Percentiles rank a stretch among this genome's conserved stretches.
These are phyloP conservation scores for Coleophoma cylindrospora DNA, from an alignment of 2,329 filamentous ascomycete species.

Conservation along the genomic window DNA sequence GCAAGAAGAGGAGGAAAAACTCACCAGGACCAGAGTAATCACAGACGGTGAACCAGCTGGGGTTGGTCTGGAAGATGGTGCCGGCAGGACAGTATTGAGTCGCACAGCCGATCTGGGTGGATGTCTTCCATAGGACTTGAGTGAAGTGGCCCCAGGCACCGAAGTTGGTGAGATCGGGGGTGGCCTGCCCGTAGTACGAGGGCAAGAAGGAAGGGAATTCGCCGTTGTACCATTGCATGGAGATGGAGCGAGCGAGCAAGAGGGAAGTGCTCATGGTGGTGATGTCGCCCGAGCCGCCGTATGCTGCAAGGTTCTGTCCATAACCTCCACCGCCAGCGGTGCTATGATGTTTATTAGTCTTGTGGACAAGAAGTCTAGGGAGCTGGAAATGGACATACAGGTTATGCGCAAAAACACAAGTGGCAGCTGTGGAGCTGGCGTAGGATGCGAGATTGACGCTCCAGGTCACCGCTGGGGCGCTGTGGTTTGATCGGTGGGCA, in stretches of 20 bases:
- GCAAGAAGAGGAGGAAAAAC: not conserved
- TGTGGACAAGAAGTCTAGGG: not conserved
- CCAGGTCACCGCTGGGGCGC: conserved; percentile 60
- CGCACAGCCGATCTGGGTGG: conserved; percentile 56
- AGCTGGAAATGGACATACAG: conserved; percentile 46
- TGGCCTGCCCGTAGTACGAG: conserved; percentile 49
- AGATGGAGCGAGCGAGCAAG: conserved; percentile 61
- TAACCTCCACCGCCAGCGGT: conserved; percentile 57
- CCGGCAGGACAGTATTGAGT: conserved; percentile 47
- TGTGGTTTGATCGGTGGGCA: conserved; percentile 77
- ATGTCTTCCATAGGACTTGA: conserved; percentile 65
- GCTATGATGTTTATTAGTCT: conserved; percentile 32
- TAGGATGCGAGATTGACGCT: conserved; percentile 54
- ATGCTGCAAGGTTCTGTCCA: conserved; percentile 86
- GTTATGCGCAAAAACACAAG: conserved; percentile 70
- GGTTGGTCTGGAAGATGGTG: conserved; percentile 26
- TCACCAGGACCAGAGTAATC: conserved; percentile 54
- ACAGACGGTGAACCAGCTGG: conserved; percentile 74
- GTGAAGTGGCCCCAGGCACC: conserved; percentile 68
- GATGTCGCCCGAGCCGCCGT: conserved; percentile 36
- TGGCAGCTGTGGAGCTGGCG: conserved; percentile 57
- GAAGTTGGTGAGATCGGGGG: conserved; percentile 59
- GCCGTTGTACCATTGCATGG: conserved; percentile 81
- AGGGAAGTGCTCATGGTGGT: conserved; percentile 13
- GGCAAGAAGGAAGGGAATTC: conserved; percentile 56